Conservation (phyloP, 257 asterid species). For the Solanum chilense region DNA sequence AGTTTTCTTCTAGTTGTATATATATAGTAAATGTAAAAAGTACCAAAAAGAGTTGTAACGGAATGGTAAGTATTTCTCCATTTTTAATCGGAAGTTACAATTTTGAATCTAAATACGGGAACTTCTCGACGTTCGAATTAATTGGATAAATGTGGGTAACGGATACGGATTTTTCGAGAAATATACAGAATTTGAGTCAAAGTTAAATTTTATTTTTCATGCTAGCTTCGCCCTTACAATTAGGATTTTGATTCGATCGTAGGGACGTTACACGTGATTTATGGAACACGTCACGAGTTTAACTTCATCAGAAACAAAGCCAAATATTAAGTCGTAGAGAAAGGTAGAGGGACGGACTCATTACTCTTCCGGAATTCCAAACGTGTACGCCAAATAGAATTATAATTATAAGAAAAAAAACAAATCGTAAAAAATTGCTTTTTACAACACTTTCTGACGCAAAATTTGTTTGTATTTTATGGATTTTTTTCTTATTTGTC, state of each 20-base stretch:
- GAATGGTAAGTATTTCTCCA: too few relatives aligned
- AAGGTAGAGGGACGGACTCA: background rate
- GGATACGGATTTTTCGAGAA: rapidly evolving
- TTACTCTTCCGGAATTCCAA: background rate
- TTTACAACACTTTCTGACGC: background rate
- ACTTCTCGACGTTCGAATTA: background rate
- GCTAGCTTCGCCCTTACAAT: too few relatives aligned
- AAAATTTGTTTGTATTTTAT: background rate
- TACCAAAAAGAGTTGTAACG: too few relatives aligned
- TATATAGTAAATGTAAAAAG: background rate
- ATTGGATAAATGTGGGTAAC: background rate
- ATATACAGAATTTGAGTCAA: background rate
- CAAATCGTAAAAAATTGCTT: background rate
- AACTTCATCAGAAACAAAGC: background rate
- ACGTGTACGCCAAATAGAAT: background rate
- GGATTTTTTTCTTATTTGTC: background rate
- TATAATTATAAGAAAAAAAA: background rate
- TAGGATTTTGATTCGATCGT: background rate
- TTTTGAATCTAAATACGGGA: too few relatives aligned
- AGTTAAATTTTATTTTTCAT: too few relatives aligned
- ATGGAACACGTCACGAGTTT: background rate
- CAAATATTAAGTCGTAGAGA: background rate
- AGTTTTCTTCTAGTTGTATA: background rate
- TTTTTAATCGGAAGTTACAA: background rate
- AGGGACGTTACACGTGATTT: background rate